Conservation (phyloP, 495 filamentous ascomycete species). For the Cudoniella acicularis region DNA sequence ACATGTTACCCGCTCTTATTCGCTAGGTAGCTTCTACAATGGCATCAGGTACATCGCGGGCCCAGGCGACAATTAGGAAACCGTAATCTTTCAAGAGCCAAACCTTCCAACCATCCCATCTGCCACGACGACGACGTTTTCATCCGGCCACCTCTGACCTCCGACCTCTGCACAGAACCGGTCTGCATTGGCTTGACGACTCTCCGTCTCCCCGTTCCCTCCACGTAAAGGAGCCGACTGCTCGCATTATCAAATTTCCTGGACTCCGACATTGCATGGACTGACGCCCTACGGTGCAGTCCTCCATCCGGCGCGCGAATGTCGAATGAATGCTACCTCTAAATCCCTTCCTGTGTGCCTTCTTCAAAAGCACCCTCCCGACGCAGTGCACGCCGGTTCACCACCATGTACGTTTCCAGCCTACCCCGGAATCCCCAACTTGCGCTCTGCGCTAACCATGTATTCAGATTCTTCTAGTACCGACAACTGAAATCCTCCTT, state of each 20-base stretch:
- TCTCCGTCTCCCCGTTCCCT: not conserved
- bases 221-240: not conserved
- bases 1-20: not conserved
- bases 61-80: not conserved
- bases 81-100: not conserved
- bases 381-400: slow-evolving; percentile 89
- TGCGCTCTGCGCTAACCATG: slow-evolving; percentile 12
- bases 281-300: slow-evolving; percentile 18
- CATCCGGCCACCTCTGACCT: not conserved
- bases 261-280: slow-evolving; percentile 18
- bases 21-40: not conserved
- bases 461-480: slow-evolving; percentile 79
- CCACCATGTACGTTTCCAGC: slow-evolving; percentile 64
- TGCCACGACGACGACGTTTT: not conserved
- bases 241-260: slow-evolving; percentile 15
- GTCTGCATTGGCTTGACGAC: no score
- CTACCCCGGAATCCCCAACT: slow-evolving; percentile 5
- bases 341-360: slow-evolving; percentile 97
- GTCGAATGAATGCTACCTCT: slow-evolving; percentile 90
- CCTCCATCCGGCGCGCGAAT: slow-evolving; percentile 24
- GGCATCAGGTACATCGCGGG: not conserved
- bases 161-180: not conserved
- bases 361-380: slow-evolving; percentile 93
- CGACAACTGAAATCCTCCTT: slow-evolving; percentile 85
- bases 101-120: no score